These are phyloP conservation scores for Tagetes erecta DNA, from an alignment of 129 eudicot genomes.

Conservation along the genomic window DNA sequence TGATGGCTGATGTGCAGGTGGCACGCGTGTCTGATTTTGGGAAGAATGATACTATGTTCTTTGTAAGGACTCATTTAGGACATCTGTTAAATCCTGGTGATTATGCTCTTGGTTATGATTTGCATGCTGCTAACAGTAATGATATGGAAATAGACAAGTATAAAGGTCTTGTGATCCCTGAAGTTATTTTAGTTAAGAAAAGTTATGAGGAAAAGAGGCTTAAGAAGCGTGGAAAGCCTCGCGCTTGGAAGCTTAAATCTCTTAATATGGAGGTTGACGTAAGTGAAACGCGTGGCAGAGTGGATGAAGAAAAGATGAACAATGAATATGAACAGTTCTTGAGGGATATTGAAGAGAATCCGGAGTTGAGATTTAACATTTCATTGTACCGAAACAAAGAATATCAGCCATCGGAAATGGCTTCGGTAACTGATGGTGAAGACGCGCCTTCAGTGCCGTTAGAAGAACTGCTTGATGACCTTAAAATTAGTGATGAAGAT, in stretches of 20 bases:
- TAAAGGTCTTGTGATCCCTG: slow-evolving; percentile 13
- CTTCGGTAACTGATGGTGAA: slow-evolving; percentile 9
- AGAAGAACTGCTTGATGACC: slow-evolving; percentile 10
- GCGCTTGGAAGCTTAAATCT: slow-evolving; percentile 9
- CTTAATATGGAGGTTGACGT: not conserved
- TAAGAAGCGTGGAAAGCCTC: slow-evolving; percentile 21
- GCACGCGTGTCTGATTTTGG: slow-evolving; percentile 21
- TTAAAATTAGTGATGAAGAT: not conserved
- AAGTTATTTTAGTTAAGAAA: slow-evolving; percentile 17
- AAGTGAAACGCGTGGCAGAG: slow-evolving; percentile 17
- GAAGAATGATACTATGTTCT: slow-evolving; percentile 17
- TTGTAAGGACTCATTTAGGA: slow-evolving; percentile 20
- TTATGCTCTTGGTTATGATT: slow-evolving; percentile 18
- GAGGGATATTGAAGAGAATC: slow-evolving; percentile 18
- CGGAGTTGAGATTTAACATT: slow-evolving; percentile 12
- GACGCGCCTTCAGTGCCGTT: slow-evolving; percentile 19
- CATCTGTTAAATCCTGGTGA: slow-evolving; percentile 14
- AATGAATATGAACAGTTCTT: slow-evolving; percentile 8
- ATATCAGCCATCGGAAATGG: slow-evolving; percentile 1
- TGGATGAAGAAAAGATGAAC: slow-evolving; percentile 16
- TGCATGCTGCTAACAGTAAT: slow-evolving; percentile 13
- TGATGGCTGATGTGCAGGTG: slow-evolving; percentile 20
- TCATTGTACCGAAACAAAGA: slow-evolving; percentile 7
- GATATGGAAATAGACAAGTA: slow-evolving; percentile 14
- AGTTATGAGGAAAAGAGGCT: slow-evolving; percentile 14